Conservation (phyloP, 1,284 basidiomycete genomes). For the Bjerkandera adusta region DNA sequence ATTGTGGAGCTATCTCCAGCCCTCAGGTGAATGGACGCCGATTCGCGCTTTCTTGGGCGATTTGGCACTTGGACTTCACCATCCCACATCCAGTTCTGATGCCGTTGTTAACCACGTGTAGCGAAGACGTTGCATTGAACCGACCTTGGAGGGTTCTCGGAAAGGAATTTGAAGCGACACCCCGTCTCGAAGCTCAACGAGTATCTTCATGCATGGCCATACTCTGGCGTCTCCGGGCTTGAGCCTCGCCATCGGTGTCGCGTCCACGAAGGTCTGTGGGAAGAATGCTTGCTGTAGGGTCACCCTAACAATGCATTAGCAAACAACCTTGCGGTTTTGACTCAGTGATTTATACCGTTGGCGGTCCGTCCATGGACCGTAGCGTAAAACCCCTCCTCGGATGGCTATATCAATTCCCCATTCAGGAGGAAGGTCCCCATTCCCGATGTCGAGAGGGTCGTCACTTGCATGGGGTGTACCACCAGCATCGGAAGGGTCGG, state of each 20-base stretch:
- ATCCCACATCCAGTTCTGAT: slow-evolving; percentile 85
- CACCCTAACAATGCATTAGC: slow-evolving; percentile 39
- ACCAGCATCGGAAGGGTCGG: slow-evolving; percentile 35
- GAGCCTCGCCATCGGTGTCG: slow-evolving; percentile 52
- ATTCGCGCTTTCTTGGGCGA: slow-evolving; percentile 55
- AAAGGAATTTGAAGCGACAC: slow-evolving; percentile 83
- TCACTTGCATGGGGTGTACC: slow-evolving; percentile 32
- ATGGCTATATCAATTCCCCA: slow-evolving; percentile 89
- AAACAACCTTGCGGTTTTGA: background rate
- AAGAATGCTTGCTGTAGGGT: slow-evolving; percentile 82
- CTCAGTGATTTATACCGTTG: slow-evolving; percentile 53
- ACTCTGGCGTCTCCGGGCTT: slow-evolving; percentile 77
- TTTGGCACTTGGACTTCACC: slow-evolving; percentile 46
- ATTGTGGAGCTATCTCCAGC: slow-evolving; percentile 83
- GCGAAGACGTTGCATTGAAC: background rate
- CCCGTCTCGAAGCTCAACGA: slow-evolving; percentile 75
- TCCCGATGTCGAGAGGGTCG: slow-evolving; percentile 70
- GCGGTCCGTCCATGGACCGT: slow-evolving; percentile 94
- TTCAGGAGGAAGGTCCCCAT: slow-evolving; percentile 85
- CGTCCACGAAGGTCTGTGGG: slow-evolving; percentile 73
- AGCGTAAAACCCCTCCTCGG: slow-evolving; percentile 70
- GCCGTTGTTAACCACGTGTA: background rate
- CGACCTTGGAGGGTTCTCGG: slow-evolving; percentile 80
- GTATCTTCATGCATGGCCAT: slow-evolving; percentile 78
- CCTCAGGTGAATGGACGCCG: slow-evolving; percentile 70